Percentiles rank a stretch among this genome's conserved stretches.
Conservation (phyloP, 2,329 filamentous ascomycete species). For the Calonectria pseudoreteaudii region DNA sequence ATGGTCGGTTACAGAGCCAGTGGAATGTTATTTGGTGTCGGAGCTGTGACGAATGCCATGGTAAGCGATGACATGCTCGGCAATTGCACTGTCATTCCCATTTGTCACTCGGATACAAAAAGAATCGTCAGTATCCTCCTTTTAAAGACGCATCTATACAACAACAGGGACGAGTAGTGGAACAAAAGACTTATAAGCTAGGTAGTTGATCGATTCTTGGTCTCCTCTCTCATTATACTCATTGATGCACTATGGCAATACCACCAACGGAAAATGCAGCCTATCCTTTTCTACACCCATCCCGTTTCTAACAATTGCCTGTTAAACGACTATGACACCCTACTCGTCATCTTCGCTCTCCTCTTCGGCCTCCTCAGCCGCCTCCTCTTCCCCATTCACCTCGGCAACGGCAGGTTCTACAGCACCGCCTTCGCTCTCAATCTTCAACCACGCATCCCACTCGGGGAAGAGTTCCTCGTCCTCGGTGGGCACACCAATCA, state of each 20-base stretch:
- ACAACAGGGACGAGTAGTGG: not conserved
- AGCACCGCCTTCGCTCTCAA: slow-evolving; percentile 79
- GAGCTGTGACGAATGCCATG: no score
- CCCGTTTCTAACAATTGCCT: slow-evolving; percentile 40
- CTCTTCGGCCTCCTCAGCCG: slow-evolving; percentile 29
- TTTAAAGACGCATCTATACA: not conserved
- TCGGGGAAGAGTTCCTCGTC: slow-evolving; percentile 94
- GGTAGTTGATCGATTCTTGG: slow-evolving; percentile 24
- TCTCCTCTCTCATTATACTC: slow-evolving; percentile 46
- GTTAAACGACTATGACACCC: slow-evolving; percentile 30
- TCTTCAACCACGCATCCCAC: slow-evolving; percentile 89
- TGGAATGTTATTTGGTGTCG: no score
- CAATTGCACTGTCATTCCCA: no score
- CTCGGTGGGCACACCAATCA: slow-evolving; percentile 84
- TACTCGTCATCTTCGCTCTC: slow-evolving; percentile 44
- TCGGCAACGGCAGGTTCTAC: slow-evolving; percentile 27
- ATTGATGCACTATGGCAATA: slow-evolving; percentile 45
- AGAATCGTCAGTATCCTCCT: not conserved
- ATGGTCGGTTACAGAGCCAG: no score
- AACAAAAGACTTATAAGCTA: not conserved
- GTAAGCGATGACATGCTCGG: no score
- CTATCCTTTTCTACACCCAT: slow-evolving; percentile 45
- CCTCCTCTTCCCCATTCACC: slow-evolving; percentile 39
- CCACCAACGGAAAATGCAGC: slow-evolving; percentile 42
- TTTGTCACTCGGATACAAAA: no score